These are phyloP conservation scores for Sphaerulina populicola DNA, from an alignment of 2,329 filamentous ascomycete genomes.

Conservation along the genomic window DNA sequence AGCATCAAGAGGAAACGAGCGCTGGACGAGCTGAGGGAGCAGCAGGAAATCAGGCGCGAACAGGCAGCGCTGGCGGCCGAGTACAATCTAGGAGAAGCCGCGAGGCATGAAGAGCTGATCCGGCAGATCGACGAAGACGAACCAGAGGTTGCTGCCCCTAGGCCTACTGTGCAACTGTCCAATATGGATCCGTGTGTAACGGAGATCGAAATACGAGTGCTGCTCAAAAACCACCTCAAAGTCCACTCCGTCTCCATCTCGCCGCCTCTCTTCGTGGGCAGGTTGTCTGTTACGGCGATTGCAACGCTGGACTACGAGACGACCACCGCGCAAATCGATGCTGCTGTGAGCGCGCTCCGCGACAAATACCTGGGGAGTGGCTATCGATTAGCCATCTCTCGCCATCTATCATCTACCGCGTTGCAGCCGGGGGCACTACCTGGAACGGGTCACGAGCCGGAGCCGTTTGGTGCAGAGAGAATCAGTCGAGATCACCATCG, in stretches of 20 bases:
- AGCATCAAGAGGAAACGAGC: conserved; percentile 31
- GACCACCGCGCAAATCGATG: conserved; percentile 73
- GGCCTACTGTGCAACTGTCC: conserved; percentile 48
- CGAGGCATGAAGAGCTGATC: conserved; percentile 26
- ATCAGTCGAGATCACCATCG: conserved; percentile 24
- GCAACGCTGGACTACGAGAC: conserved; percentile 74
- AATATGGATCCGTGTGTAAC: conserved; percentile 48
- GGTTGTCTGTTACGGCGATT: conserved; percentile 67
- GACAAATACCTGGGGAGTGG: conserved; percentile 80
- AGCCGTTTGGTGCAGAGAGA: conserved; percentile 29
- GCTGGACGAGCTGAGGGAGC: conserved; percentile 29
- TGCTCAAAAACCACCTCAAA: conserved; percentile 22
- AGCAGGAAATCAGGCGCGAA: conserved; percentile 24
- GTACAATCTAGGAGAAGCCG: conserved; percentile 7
- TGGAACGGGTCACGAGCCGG: conserved; percentile 11
- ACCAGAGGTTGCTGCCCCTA: conserved; percentile 37
- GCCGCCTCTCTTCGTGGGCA: conserved; percentile 28
- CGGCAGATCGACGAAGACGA: conserved; percentile 26
- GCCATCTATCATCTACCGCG: conserved; percentile 64
- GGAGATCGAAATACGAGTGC: conserved; percentile 53
- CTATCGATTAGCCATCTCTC: conserved; percentile 69
- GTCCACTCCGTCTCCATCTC: conserved; percentile 26
- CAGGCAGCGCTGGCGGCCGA: conserved; percentile 19
- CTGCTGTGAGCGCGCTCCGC: conserved; percentile 66
- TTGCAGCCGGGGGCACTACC: conserved; percentile 11